These are phyloP conservation scores for Aspergillus pseudotamarii DNA, from an alignment of 2,329 filamentous ascomycete genomes.

Conservation along the genomic window DNA sequence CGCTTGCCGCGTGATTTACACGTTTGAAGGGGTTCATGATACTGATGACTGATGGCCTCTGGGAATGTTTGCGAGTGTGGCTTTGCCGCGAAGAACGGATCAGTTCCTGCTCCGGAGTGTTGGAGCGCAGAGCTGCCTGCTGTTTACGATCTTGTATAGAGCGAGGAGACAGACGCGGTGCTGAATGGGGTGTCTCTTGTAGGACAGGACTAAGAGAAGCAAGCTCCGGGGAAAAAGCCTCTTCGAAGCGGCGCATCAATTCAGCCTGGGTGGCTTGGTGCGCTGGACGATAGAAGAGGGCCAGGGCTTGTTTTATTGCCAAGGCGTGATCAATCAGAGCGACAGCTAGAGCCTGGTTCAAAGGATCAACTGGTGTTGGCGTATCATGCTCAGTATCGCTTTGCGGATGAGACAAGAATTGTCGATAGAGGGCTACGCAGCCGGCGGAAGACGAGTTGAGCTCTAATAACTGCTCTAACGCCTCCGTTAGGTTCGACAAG, in stretches of 20 bases:
- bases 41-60: conserved; percentile 44
- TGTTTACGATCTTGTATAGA: conserved; percentile 29
- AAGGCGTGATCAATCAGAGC: conserved; percentile 87
- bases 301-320: conserved; percentile 80
- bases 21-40: conserved; percentile 49
- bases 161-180: conserved; percentile 39
- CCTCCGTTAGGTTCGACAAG: conserved; percentile 70
- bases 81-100: conserved; percentile 35
- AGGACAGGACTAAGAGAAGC: conserved; percentile 58
- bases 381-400: conserved; percentile 49
- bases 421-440: conserved; percentile 76
- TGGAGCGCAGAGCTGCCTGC: conserved; percentile 29
- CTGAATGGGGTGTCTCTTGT: conserved; percentile 46
- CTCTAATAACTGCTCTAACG: conserved; percentile 76
- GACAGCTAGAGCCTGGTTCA: conserved; percentile 80
- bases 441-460: conserved; percentile 72
- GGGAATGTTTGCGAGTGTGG: conserved; percentile 36
- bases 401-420: conserved; percentile 63
- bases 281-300: conserved; percentile 64
- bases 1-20: conserved; percentile 37
- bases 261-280: conserved; percentile 50
- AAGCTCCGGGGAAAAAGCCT: conserved; percentile 63
- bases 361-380: conserved; percentile 51
- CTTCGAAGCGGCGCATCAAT: conserved; percentile 42
- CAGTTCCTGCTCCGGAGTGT: conserved; percentile 41